Base-by-base conservation (phyloP, 2,329 filamentous ascomycete species). In the Amylocarpus encephaloides region DNA sequence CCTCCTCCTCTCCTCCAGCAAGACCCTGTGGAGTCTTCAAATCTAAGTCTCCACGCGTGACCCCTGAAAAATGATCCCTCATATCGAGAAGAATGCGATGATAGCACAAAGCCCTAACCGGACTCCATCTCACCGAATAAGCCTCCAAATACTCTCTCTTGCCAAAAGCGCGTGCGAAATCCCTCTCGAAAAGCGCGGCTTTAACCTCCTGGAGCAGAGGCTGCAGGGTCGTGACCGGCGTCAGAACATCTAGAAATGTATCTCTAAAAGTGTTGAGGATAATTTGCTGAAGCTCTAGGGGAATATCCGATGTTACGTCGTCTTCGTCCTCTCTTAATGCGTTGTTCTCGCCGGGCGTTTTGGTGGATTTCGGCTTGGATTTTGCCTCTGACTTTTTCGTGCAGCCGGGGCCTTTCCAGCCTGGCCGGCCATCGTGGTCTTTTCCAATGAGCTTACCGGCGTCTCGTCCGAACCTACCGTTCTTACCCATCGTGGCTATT, bases 121-220 rank as follows among this genome's bases (percentile, higher is more conserved):
- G 88, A 68, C 90, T 95, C 91, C 92, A 98, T 60, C 93, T 74
- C 48, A 88, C 80, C 7, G 89, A 88, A 71, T 98, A 98, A 9
- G 86, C 87, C 53, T 86, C 80, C 15, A 96, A 76, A 60, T 85
- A 79, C 40, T 85, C 80, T 49, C 80, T 75, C 41, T 75, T 75
- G 0, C 82, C 82, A 70, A 97, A 98, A 0, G 92, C 92, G 13
- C 74, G 71, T 11, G 76, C 75, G 68, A 97, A 97, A 66, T 97
- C 88, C 30, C 93, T 81, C 51, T 86, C 83, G 66, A 85, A 97
- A 7, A 98, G 75, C 56, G 92, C 88, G 6, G 82, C 76, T 68
- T 97, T 98, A 55, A 97, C 80, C 46, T 84, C 80, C 64, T 95
- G 92, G 16, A 97, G 75, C 3, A 82, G 68, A 1, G 73, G 63